Evolutionary conservation across 495 filamentous ascomycete genomes (phyloP).

Genomic region (Diplogelasinospora grovesii): DNA sequence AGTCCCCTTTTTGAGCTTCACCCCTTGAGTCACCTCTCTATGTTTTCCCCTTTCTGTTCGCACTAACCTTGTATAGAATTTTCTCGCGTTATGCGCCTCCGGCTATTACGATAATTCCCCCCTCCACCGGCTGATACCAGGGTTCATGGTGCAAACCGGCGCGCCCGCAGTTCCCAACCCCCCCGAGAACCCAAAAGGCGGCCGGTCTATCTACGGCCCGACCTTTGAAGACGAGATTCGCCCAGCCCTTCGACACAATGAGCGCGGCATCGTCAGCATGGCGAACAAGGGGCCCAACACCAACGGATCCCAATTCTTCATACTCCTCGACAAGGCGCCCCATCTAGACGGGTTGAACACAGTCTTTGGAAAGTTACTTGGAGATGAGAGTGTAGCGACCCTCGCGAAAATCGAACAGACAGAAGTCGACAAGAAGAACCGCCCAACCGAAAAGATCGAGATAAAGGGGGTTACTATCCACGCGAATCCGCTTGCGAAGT

Average conservation of each 20-base stretch:
- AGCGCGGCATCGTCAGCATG: slow-evolving; percentile 83
- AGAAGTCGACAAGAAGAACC: slow-evolving; percentile 83
- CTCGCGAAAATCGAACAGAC: slow-evolving; percentile 72
- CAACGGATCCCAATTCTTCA: slow-evolving; percentile 94
- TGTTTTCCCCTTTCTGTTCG: no score
- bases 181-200: slow-evolving; percentile 63
- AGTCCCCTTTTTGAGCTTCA: no score
- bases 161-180: slow-evolving; percentile 58
- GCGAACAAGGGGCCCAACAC: slow-evolving; percentile 82
- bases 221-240: slow-evolving; percentile 91
- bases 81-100: slow-evolving; percentile 89
- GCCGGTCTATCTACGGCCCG: slow-evolving; percentile 76
- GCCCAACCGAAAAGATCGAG: slow-evolving; percentile 62
- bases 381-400: slow-evolving; percentile 55
- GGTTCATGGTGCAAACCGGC: slow-evolving; percentile 90
- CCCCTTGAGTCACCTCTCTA: no score
- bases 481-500: slow-evolving; percentile 84
- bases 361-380: slow-evolving; percentile 78
- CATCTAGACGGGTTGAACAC: slow-evolving; percentile 94
- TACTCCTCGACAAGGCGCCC: slow-evolving; percentile 75
- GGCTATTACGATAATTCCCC: slow-evolving; percentile 78
- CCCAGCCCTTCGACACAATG: slow-evolving; percentile 76
- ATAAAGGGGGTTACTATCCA: slow-evolving; percentile 81
- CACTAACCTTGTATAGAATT: slow-evolving; percentile 74
- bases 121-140: slow-evolving; percentile 85